Evolutionary conservation across 768 basidiomycete species (phyloP).

Genomic region (Coprinopsis marcescibilis): DNA sequence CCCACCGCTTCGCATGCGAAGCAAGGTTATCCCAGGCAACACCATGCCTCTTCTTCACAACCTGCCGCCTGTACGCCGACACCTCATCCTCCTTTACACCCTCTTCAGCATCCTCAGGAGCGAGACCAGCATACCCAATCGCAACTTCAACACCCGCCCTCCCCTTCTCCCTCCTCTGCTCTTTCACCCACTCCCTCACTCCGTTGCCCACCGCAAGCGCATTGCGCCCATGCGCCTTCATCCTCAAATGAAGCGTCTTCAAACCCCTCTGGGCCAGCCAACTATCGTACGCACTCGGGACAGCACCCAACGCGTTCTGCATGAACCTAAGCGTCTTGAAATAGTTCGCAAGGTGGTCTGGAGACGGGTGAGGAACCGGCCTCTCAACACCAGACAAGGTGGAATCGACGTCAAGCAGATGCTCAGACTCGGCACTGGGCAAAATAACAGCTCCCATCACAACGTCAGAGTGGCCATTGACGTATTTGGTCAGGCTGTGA

Average conservation of each 20-base stretch:
- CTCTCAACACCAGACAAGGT: background rate
- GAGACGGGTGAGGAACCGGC: background rate
- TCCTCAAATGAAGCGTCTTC: conserved; percentile 87
- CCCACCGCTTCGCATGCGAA: conserved; percentile 63
- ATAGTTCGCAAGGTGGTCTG: background rate
- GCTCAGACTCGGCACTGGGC: conserved; percentile 25
- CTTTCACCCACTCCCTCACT: background rate
- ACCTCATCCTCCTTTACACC: background rate
- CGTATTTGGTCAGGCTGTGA: conserved; percentile 84
- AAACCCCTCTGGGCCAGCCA: conserved; percentile 88
- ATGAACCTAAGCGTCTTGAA: conserved; percentile 66
- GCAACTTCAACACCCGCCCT: conserved; percentile 4
- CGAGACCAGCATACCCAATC: conserved; percentile 1
- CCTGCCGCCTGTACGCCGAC: too few relatives aligned
- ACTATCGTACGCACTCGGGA: conserved; percentile 81
- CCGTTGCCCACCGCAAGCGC: conserved; percentile 43
- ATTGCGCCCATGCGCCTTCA: conserved; percentile 81
- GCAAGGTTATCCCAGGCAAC: conserved; percentile 60
- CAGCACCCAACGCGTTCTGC: conserved; percentile 83
- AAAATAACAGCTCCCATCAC: conserved; percentile 83
- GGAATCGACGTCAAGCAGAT: conserved; percentile 40
- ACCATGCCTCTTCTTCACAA: conserved; percentile 44
- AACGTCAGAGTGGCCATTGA: conserved; percentile 93
- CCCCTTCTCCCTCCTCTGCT: background rate
- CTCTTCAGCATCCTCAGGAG: background rate